These are phyloP conservation scores for Lizonia empirigonia DNA, from an alignment of 2,329 filamentous ascomycete genomes.

Conservation along the genomic window DNA sequence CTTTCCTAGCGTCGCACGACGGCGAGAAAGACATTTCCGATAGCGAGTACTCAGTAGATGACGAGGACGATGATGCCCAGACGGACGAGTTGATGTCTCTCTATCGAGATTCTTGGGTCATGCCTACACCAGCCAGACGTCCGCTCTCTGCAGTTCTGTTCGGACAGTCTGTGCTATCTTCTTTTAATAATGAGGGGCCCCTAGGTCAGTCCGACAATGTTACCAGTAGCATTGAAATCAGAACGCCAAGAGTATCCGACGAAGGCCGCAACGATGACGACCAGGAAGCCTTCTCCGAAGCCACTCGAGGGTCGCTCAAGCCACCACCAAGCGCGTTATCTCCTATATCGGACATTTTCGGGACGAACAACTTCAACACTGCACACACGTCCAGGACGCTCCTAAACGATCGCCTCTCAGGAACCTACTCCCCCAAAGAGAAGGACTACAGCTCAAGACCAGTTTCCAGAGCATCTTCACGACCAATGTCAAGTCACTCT, in stretches of 20 bases:
- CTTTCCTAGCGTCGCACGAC: slow-evolving; percentile 25
- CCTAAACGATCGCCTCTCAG: slow-evolving; percentile 1
- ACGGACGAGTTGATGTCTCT: slow-evolving; percentile 26
- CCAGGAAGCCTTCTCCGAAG: neutral
- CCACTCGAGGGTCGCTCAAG: neutral
- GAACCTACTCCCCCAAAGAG: slow-evolving; percentile 6
- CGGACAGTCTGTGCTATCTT: slow-evolving; percentile 26
- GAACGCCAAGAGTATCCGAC: neutral
- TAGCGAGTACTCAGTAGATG: slow-evolving; percentile 8
- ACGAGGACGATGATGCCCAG: slow-evolving; percentile 10
- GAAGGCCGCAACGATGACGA: neutral
- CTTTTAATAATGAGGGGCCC: slow-evolving; percentile 15
- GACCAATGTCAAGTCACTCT: slow-evolving; percentile 3
- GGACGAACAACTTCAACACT: slow-evolving; percentile 1
- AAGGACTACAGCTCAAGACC: slow-evolving; percentile 12
- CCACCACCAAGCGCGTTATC: neutral
- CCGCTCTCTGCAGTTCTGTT: slow-evolving; percentile 27
- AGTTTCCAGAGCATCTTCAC: slow-evolving; percentile 12
- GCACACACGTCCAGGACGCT: slow-evolving; percentile 9
- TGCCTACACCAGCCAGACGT: slow-evolving; percentile 14
- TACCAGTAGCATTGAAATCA: neutral
- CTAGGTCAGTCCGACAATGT: neutral
- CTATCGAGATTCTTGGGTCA: slow-evolving; percentile 25
- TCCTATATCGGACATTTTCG: slow-evolving; percentile 1
- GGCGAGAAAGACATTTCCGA: slow-evolving; percentile 10